Percentiles rank a stretch among this genome's conserved stretches.
Conservation (phyloP, 108 stramenopile species). For the Discostella pseudostelligera region DNA sequence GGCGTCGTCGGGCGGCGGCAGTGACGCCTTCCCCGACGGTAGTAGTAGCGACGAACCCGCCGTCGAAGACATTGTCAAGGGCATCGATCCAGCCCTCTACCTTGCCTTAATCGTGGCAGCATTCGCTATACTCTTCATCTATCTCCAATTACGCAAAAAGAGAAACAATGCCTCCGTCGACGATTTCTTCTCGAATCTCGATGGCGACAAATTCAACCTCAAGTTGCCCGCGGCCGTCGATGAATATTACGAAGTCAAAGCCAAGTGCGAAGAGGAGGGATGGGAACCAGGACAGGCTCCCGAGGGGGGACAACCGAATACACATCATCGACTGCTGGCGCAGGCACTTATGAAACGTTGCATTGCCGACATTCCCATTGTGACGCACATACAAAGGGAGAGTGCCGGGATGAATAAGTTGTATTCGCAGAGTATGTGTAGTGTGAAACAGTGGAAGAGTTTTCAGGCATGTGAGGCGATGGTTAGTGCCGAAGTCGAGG, state of each 20-base stretch:
- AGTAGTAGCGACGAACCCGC: constrained; percentile 21
- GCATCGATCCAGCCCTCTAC: constrained; percentile 80
- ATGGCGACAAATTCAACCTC: constrained; percentile 89
- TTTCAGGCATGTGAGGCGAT: constrained; percentile 85
- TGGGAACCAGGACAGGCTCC: constrained; percentile 73
- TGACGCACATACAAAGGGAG: constrained; percentile 90
- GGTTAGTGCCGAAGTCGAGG: constrained; percentile 87
- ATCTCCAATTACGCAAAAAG: constrained; percentile 51
- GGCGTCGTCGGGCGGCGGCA: constrained; percentile 13
- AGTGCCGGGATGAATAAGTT: constrained; percentile 88
- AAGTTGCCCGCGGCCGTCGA: constrained; percentile 85
- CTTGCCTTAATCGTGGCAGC: constrained; percentile 59
- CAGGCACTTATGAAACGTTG: constrained; percentile 92
- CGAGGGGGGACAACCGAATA: constrained; percentile 22
- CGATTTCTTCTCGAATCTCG: constrained; percentile 77
- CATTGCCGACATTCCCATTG: constrained; percentile 89
- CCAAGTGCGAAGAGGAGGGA: constrained; percentile 64
- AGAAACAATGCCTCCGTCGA: constrained; percentile 57
- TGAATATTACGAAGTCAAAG: constrained; percentile 82
- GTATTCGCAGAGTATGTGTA: constrained; percentile 89
- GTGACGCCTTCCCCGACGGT: constrained; percentile 29
- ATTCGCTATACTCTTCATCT: constrained; percentile 51
- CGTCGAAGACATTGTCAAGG: constrained; percentile 38
- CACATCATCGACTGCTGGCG: constrained; percentile 69
- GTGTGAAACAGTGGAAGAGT: constrained; percentile 84